Base-by-base conservation (phyloP, 2,329 filamentous ascomycete genomes). In the Phyllosticta citriasiana region DNA sequence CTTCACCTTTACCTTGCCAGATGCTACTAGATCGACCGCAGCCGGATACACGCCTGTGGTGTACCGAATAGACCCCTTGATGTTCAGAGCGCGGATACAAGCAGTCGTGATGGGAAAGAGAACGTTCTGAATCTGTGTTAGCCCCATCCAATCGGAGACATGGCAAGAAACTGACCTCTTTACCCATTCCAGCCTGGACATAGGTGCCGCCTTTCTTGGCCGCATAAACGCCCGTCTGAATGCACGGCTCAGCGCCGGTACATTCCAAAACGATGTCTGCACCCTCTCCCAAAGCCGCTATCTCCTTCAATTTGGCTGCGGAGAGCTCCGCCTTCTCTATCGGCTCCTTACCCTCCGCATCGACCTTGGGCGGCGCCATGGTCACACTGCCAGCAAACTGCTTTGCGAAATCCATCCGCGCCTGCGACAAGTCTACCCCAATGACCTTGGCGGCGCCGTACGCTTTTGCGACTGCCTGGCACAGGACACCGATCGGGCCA, bases 31-130 rank as follows among this genome's bases (percentile, higher is more conserved):
- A 51, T 79, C 72, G 0, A 84, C 71, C 0, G 81, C 81, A 4
- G 73, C 66, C 0, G 78, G 75, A 66, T 82, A 83, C 63, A 77
- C 79, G 0, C 80, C 80, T 0, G 75, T 70, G 3, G 73, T 76
- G 63, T 83, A 84, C 2, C 80, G 73, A 57, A 83, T 81, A 0
- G 76, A 80, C 1, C 80, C 81, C 58, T 78, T 77, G 63, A 82
- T 72, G 2, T 68, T 77, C 55, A 83, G 66, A 0, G 73, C 81
- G 4, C 77, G 73, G 62, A 78, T 79, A 62, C 78, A 82, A 1
- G 76, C 75, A 0, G 74, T 75, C 0, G 76, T 79, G 61, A 83
- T 82, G 0, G 80, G 80, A 59, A 82, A 82, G 0, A 75, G 67
- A 12, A 83, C 75, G 55, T 79, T 80, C 72, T 62, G 55, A n/a